Evolutionary conservation across 371 early-diverging fungal genomes (phyloP), one percentile per base, ranked within the genome.

Genomic region (Smittium culicis): DNA sequence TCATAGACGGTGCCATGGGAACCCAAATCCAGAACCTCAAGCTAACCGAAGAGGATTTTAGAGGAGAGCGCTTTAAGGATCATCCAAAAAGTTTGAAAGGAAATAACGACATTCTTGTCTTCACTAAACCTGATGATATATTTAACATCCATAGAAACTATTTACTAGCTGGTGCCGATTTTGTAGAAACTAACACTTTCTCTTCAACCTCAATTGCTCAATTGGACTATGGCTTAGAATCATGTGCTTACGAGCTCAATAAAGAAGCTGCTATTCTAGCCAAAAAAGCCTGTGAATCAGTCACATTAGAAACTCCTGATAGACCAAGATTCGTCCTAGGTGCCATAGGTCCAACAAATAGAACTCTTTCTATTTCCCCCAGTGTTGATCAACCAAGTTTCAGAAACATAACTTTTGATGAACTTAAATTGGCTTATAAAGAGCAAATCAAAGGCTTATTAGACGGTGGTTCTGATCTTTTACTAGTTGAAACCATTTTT

Each of bases 101-200:
- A 57, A 94, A 94, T 82, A 94, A 94, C 77, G 95, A 94, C 74
- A 73, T 94, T 74, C 79, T 94, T 70, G 90, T 92, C 34, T 74
- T 94, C 65, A 93, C 95, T 8, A 86, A 85, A 72, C 91, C 94
- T 34, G 86, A 93, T 61, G 88, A 89, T 20, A 90, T 94, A 71
- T 85, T 86, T 70, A 74, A 78, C 54, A 94, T 94, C 72, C 95
- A 94, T 79, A 81, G 83, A 67, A 74, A 86, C 75, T 94, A 94
- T 77, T 80, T 94, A 45, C 83, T 87, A 67, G 92, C 95, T n/a
- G 93, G 93, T 27, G 79, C 92, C 5, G 94, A 94, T 74, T 86
- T 94, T 81, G 80, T 94, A 55, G 95, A 93, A 76, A 93, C 95
- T 62, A 94, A 94, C 80, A 92, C 95, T 24, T 94, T 94, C 79